Evolutionary conservation across 768 basidiomycete species (phyloP).

Genomic region (Dictyophora rubrovolvata): DNA sequence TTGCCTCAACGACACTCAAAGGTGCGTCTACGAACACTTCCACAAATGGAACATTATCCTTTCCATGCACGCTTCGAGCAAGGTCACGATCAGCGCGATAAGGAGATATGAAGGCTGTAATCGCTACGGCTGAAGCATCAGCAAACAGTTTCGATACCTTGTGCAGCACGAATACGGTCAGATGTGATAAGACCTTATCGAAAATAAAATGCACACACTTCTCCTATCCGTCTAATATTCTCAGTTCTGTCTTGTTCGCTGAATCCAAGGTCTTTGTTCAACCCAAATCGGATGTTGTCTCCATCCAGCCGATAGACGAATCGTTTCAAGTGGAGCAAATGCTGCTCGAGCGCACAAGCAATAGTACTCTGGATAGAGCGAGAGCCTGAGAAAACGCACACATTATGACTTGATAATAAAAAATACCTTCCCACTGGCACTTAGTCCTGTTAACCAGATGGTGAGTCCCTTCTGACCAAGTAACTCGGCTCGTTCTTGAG

Average conservation of each 20-base stretch:
- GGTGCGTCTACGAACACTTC: constrained; percentile 96
- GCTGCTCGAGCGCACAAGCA: constrained; percentile 93
- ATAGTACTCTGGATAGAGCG: constrained; percentile 69
- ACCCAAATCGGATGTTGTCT: constrained; percentile 89
- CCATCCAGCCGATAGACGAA: constrained; percentile 92
- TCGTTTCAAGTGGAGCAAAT: constrained; percentile 76
- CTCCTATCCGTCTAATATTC: constrained; percentile 94
- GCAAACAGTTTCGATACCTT: constrained; percentile 89
- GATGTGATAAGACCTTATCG: neutral
- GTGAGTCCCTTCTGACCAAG: constrained; percentile 81
- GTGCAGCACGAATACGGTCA: constrained; percentile 20
- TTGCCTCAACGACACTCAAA: constrained; percentile 72
- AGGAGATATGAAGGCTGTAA: constrained; percentile 99
- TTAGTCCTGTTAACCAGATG: constrained; percentile 94
- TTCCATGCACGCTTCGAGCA: constrained; percentile 74
- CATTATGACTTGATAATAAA: neutral
- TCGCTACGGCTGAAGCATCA: constrained; percentile 71
- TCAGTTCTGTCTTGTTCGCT: constrained; percentile 86
- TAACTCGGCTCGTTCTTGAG: constrained; percentile 53
- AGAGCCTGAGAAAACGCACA: neutral
- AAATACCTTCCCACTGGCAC: constrained; percentile 83
- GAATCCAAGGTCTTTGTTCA: constrained; percentile 95
- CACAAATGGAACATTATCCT: constrained; percentile 67
- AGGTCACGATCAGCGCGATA: constrained; percentile 77
- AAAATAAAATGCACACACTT: constrained; percentile 40